phyloP scores from a whole-genome alignment of 1,139 yeast species.

The Geotrichum australiense region DNA sequence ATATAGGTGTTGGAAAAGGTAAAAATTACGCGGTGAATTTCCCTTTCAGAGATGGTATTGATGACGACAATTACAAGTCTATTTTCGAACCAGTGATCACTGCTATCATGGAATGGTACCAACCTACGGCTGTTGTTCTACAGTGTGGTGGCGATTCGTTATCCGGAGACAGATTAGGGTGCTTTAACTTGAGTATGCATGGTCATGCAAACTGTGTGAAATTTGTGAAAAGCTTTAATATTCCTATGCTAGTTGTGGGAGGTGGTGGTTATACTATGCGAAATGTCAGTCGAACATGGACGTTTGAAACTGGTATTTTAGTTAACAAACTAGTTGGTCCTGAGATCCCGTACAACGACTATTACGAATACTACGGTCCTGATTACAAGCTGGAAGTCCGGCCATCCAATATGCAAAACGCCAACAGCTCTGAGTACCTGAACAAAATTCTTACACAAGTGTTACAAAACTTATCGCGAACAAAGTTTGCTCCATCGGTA shows the following conservation, averaged over 20 bases:
- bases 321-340: conserved; percentile 66
- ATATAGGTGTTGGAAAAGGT: conserved; percentile 84
- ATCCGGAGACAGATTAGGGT: conserved; percentile 85
- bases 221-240: conserved; percentile 75
- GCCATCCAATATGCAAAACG: conserved; percentile 94
- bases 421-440: conserved; percentile 87
- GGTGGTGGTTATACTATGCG: conserved; percentile 99
- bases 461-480: conserved; percentile 69
- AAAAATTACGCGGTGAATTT: conserved; percentile 81
- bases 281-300: conserved; percentile 95
- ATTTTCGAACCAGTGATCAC: conserved; percentile 81
- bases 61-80: conserved; percentile 78
- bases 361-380: conserved; percentile 95
- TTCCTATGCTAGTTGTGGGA: conserved; percentile 88
- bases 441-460: conserved; percentile 78
- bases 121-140: conserved; percentile 85
- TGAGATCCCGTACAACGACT: conserved; percentile 84
- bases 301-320: conserved; percentile 84
- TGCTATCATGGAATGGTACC: conserved; percentile 86
- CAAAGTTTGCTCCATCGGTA: conserved; percentile 93
- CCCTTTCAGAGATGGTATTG: conserved; percentile 88
- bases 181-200: conserved; percentile 82
- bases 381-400: conserved; percentile 79
- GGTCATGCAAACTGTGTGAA: conserved; percentile 97
- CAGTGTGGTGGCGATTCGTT: conserved; percentile 86